Evolutionary conservation across 768 basidiomycete genomes (phyloP), one percentile per base, ranked within the genome.

Genomic region (Asterophora parasitica): DNA sequence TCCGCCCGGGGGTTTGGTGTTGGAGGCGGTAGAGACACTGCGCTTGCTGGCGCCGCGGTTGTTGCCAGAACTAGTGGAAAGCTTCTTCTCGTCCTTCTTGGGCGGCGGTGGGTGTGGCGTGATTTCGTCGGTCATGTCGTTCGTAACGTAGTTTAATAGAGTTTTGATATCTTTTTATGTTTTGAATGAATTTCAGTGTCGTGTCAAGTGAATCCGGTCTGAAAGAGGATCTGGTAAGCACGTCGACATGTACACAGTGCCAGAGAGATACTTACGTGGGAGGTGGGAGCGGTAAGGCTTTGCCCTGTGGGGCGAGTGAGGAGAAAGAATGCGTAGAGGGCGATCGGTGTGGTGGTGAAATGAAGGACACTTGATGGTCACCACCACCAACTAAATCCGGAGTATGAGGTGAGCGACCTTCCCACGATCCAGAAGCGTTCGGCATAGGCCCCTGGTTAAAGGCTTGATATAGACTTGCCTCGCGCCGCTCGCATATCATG

Each of bases 231-330:
- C 32, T 37, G 26, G 49, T 60, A 40, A 60, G 58, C 39, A 42
- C 32, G 35, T 36, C 38, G 41, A 15, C 27, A 3, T 11, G n/a
- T 32, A 43, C 15, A 35, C 27, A 7, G 27, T 26, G 17, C 7
- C 7, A 38, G 19, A 46, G 27, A 39, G 26, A 4, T 35, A 48
- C 47, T 46, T 36, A 56, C 50, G 41, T 53, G 55, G 47, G 58
- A 45, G 57, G 36, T 52, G 46, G 38, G 42, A 50, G 40, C 50
- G 37, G 54, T 49, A 54, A 44, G 58, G 79, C 79, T 86, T 82
- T 88, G 86, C 88, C 88, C 85, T 86, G 88, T 76, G 73, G 88
- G 88, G 88, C 88, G 73, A 82, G 86, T 89, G 87, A 75, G 82
- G 65, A 64, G 73, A 78, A 76, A 61, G 76, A 77, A 69, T 73